phyloP scores from a whole-genome alignment of 495 filamentous ascomycete genomes.

The Collariella sp. region DNA sequence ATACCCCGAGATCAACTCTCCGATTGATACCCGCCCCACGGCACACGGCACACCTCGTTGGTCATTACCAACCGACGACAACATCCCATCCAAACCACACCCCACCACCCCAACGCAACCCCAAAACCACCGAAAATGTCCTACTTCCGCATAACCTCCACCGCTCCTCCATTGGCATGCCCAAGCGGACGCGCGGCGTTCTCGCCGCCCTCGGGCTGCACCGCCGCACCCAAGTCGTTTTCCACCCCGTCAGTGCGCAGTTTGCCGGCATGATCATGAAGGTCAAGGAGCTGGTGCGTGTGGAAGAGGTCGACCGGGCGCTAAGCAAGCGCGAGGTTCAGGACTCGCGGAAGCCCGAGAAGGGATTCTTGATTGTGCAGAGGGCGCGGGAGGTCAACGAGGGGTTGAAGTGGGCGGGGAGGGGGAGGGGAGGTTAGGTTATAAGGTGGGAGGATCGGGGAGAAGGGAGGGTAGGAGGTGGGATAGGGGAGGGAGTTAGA shows the following conservation, averaged over 20 bases:
- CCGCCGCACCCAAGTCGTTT: slow-evolving; percentile 81
- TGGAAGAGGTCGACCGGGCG: slow-evolving; percentile 69
- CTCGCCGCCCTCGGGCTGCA: slow-evolving; percentile 83
- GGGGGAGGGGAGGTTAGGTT: slow-evolving; percentile 8
- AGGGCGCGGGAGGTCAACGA: neutral
- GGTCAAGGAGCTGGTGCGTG: slow-evolving; percentile 89
- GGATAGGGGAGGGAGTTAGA: neutral
- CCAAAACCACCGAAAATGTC: slow-evolving; percentile 49
- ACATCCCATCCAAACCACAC: neutral
- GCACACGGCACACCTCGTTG: no score
- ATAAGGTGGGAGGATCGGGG: neutral
- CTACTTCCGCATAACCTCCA: slow-evolving; percentile 94
- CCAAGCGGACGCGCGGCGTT: slow-evolving; percentile 69
- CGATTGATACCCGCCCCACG: no score
- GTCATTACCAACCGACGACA: no score
- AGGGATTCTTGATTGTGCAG: slow-evolving; percentile 77
- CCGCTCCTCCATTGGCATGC: slow-evolving; percentile 88
- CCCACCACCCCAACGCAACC: no score
- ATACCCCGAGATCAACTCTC: no score
- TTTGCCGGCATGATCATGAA: slow-evolving; percentile 94
- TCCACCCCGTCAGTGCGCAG: slow-evolving; percentile 75
- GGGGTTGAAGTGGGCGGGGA: neutral
- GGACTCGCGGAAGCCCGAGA: slow-evolving; percentile 65
- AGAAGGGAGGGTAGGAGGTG: neutral
- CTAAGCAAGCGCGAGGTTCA: slow-evolving; percentile 66